Percentiles rank a stretch among this genome's conserved stretches.
Conservation (phyloP, 2,329 filamentous ascomycete genomes). For the Colletotrichum orbiculare region DNA sequence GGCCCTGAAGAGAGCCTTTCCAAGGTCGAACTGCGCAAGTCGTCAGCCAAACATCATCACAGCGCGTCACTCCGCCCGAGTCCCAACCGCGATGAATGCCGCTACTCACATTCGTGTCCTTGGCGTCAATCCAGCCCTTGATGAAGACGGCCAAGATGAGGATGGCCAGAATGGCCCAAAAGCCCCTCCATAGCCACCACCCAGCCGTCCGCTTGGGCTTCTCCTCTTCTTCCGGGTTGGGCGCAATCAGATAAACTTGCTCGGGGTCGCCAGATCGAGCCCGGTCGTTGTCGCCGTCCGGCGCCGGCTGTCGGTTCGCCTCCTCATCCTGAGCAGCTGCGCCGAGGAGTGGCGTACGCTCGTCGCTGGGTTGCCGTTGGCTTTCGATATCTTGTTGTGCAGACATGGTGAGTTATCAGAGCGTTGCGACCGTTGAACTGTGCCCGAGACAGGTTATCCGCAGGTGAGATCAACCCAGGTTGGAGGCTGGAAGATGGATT, state of each 20-base stretch:
- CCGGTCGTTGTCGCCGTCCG: constrained; percentile 24
- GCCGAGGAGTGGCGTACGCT: constrained; percentile 41
- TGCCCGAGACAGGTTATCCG: not conserved
- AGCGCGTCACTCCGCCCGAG: not conserved
- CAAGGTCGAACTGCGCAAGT: constrained; percentile 53
- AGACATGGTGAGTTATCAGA: constrained; percentile 17
- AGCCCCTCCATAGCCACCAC: constrained; percentile 49
- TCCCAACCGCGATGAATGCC: not conserved
- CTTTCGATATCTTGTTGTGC: constrained; percentile 19
- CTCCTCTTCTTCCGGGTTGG: constrained; percentile 9
- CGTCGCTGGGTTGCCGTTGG: constrained; percentile 26
- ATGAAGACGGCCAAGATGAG: constrained; percentile 52
- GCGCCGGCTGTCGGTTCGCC: constrained; percentile 5
- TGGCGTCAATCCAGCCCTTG: constrained; percentile 58
- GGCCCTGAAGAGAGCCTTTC: constrained; percentile 55
- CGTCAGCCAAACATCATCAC: not conserved
- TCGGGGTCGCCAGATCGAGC: constrained; percentile 26
- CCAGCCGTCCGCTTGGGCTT: constrained; percentile 30
- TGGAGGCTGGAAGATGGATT: constrained; percentile 6
- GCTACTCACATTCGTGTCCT: constrained; percentile 51
- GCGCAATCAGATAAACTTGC: constrained; percentile 20
- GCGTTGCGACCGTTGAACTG: not conserved
- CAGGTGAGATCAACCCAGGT: not conserved
- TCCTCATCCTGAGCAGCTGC: constrained; percentile 11
- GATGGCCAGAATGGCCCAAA: constrained; percentile 48